phyloP scores from a whole-genome alignment of 306 rosid genomes.

The Fragaria nilgerrensis region DNA sequence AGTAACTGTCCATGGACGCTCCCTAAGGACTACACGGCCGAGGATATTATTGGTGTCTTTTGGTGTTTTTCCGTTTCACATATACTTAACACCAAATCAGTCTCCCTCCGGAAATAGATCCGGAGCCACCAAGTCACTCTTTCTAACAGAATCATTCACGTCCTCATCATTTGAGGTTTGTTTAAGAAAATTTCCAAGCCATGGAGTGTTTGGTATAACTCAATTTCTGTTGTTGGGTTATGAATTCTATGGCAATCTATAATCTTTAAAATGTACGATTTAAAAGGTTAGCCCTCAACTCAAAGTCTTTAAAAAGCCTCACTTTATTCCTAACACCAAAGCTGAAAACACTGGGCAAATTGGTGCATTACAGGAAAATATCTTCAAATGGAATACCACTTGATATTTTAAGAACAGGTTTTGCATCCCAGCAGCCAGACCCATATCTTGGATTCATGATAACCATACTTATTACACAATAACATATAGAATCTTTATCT shows the following conservation, averaged over 20 bases:
- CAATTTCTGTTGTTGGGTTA: too few species aligned
- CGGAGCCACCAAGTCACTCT: not conserved
- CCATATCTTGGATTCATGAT: too few species aligned
- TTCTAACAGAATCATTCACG: not conserved
- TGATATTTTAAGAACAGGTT: not conserved
- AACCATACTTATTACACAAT: not conserved
- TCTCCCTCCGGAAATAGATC: not conserved
- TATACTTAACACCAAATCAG: not conserved
- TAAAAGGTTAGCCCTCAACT: not conserved
- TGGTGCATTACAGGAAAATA: not conserved
- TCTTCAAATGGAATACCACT: not conserved
- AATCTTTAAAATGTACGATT: not conserved
- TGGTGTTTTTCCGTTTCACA: too few species aligned
- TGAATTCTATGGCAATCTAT: not conserved
- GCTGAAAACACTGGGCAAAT: not conserved
- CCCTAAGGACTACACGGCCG: not conserved
- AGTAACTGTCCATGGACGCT: not conserved
- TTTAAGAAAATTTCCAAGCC: not conserved
- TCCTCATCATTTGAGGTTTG: not conserved
- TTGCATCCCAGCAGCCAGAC: not conserved
- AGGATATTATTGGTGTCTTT: too few species aligned
- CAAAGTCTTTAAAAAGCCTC: not conserved
- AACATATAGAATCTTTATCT: not conserved
- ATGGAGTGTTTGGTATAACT: not conserved
- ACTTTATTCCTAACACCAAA: not conserved